Evolutionary conservation across 2,329 filamentous ascomycete species (phyloP), one percentile per base, ranked within the genome.

Genomic region (Fusarium oxysporum): DNA sequence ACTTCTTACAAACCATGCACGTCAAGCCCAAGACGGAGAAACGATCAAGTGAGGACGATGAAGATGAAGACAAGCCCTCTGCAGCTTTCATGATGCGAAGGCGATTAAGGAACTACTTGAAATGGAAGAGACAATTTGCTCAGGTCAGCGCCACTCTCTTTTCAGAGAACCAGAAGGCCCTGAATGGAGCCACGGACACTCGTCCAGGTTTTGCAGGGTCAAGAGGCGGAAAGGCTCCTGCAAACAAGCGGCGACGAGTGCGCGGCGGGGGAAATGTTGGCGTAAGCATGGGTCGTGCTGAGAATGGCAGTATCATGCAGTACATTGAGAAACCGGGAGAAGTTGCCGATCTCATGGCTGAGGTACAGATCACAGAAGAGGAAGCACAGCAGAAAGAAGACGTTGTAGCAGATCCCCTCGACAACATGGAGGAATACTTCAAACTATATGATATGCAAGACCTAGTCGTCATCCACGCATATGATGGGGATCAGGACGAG

Each of bases 401-500:
- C 65, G 87, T 97, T 30, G 86, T 91, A 17, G 82, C 81, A 7
- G 96, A 98, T 81, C 92, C 94, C 2, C 86, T 98, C 12, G 93
- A 97, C 53, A 89, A 97, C 79, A 96, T 96, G 92, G 95, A 98
- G 72, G 92, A 96, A 74, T 96, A 92, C 83, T 98, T 95, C 80
- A 90, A 96, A 80, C 87, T 98, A 37, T 97, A 96, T 80, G 93
- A 97, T 61, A 96, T 97, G 91, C 89, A 94, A 75, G 93, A 97
- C 74, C 85, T 98, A 25, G 88, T 98, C 17, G 90, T 97, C 44
- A 87, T 98, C 23, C 96, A 98, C 80, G 93, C 96, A 2, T 99
- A 97, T 80, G 95, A 97, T 67, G 95, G 95, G 16, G 96, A 98
- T 80, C 92, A 96, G 85, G 96, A 99, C 80, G 96, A 98, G 80